A percentile compares a stretch with the other conserved stretches of the same genome.
These are phyloP conservation scores for Trichoderma citrinoviride DNA, from an alignment of 2,329 filamentous ascomycete species.

Conservation along the genomic window DNA sequence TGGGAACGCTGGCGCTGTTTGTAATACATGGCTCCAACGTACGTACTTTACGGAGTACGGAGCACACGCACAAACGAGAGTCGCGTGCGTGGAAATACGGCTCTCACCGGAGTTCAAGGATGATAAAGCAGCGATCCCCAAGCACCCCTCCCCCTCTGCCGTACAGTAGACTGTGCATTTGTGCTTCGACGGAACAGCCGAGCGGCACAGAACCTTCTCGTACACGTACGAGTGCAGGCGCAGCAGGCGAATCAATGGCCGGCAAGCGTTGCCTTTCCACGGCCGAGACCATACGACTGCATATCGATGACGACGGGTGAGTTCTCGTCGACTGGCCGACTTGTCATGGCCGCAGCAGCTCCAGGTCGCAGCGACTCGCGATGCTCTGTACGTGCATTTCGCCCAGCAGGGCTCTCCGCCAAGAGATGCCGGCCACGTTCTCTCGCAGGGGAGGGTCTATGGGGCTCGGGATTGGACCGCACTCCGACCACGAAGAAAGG, in stretches of 20 bases:
- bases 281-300: background rate
- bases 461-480: slow-evolving; percentile 17
- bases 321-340: background rate
- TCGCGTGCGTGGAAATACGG: slow-evolving; percentile 16
- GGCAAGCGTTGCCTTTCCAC: background rate
- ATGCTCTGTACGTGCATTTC: background rate
- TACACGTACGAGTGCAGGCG: background rate
- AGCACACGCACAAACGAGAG: background rate
- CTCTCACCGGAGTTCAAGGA: slow-evolving; percentile 7
- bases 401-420: slow-evolving; percentile 17
- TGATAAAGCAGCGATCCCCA: slow-evolving; percentile 4
- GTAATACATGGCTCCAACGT: background rate
- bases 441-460: slow-evolving; percentile 10
- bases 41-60: slow-evolving; percentile 5
- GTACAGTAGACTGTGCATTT: background rate
- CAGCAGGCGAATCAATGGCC: slow-evolving; percentile 2
- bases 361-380: background rate
- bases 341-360: background rate
- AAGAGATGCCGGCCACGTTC: slow-evolving; percentile 19
- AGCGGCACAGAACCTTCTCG: background rate
- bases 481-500: slow-evolving; percentile 13
- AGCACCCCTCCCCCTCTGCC: background rate
- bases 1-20: background rate
- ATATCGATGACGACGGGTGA: slow-evolving; percentile 3
- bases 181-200: background rate